Conservation (phyloP, 2,329 filamentous ascomycete genomes). For the Monilinia polystroma region DNA sequence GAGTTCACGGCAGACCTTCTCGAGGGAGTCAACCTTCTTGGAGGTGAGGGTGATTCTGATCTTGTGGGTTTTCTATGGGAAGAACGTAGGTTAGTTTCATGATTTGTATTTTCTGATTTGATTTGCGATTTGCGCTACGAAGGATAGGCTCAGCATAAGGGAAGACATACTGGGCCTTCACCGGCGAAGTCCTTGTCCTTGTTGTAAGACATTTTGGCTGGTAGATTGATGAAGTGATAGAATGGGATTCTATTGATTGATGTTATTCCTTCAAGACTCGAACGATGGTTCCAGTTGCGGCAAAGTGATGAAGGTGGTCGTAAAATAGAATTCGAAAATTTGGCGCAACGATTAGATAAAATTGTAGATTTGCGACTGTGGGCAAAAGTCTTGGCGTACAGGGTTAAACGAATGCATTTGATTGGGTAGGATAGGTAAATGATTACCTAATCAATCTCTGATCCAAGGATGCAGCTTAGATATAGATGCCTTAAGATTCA, state of each 20-base stretch:
- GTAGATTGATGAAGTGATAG: slow-evolving; percentile 17
- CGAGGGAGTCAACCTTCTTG: slow-evolving; percentile 91
- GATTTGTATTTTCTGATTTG: neutral
- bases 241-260: slow-evolving; percentile 39
- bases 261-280: slow-evolving; percentile 72
- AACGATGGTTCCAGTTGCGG: slow-evolving; percentile 64
- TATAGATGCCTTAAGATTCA: slow-evolving; percentile 1
- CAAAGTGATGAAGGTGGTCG: slow-evolving; percentile 71
- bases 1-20: slow-evolving; percentile 98
- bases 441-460: neutral
- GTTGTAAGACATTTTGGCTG: slow-evolving; percentile 79
- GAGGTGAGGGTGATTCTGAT: slow-evolving; percentile 97
- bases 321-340: slow-evolving; percentile 16
- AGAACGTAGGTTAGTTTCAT: slow-evolving; percentile 19
- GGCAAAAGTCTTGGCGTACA: slow-evolving; percentile 28
- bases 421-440: slow-evolving; percentile 24
- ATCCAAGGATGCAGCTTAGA: neutral
- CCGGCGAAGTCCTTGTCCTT: slow-evolving; percentile 90
- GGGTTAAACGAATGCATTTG: slow-evolving; percentile 26
- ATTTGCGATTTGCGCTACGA: slow-evolving; percentile 1
- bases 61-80: slow-evolving; percentile 84
- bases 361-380: slow-evolving; percentile 27
- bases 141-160: neutral
- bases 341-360: neutral
- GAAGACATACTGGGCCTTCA: slow-evolving; percentile 72